Conservation (phyloP, 768 basidiomycete species). For the Boletus patriciae region DNA sequence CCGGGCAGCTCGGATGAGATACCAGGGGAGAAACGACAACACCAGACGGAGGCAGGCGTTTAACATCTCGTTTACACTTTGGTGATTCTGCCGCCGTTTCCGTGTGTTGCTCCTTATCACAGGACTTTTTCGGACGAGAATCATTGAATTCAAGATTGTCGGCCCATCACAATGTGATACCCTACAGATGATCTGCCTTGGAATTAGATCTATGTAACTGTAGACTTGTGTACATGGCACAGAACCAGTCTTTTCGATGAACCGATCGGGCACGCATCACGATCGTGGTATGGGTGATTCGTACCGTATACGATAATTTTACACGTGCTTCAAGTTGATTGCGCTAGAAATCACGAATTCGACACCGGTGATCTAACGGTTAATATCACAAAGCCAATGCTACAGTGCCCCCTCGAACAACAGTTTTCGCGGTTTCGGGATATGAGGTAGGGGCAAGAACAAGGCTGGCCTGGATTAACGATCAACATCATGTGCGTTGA, state of each 20-base stretch:
- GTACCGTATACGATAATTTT: neutral
- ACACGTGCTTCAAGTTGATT: neutral
- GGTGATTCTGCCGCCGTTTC: neutral
- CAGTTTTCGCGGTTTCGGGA: slow-evolving; percentile 36
- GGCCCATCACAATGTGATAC: neutral
- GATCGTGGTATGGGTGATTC: neutral
- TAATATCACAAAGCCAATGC: neutral
- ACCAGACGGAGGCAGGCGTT: neutral
- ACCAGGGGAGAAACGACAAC: slow-evolving; percentile 10
- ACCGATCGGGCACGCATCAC: neutral
- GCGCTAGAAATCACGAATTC: neutral
- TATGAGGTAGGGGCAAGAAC: slow-evolving; percentile 31
- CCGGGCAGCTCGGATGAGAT: slow-evolving; percentile 14
- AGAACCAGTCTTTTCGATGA: neutral
- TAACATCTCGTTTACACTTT: neutral
- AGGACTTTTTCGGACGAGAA: neutral
- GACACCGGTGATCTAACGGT: neutral
- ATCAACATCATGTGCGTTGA: slow-evolving; percentile 6
- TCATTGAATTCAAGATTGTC: neutral
- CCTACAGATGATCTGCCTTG: neutral
- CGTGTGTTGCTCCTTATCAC: neutral
- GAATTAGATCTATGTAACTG: neutral
- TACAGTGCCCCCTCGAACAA: slow-evolving; percentile 38
- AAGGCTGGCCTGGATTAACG: slow-evolving; percentile 35
- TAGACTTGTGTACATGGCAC: neutral